phyloP scores from a whole-genome alignment of 2,329 filamentous ascomycete species.

The Claviceps sp. region DNA sequence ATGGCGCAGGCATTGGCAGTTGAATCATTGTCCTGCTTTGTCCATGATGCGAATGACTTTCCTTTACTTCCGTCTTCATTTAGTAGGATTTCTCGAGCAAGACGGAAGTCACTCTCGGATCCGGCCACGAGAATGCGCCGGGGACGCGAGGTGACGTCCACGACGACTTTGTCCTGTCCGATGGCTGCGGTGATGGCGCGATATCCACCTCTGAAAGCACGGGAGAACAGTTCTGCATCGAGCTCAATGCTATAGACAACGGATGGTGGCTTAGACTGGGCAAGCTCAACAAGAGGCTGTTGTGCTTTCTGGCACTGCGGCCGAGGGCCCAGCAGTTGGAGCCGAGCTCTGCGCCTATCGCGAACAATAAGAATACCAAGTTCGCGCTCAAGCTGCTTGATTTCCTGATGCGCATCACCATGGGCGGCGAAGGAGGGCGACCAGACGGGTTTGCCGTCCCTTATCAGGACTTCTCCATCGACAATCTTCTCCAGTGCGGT shows the following conservation, averaged over 20 bases:
- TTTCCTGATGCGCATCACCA: constrained; percentile 1
- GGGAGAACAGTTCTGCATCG: constrained; percentile 12
- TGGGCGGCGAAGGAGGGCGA: constrained; percentile 13
- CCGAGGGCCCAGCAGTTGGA: neutral
- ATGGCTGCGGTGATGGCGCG: constrained; percentile 13
- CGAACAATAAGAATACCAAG: neutral
- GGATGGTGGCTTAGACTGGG: neutral
- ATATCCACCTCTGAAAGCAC: constrained; percentile 21
- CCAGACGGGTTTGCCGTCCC: constrained; percentile 18
- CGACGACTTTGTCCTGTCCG: constrained; percentile 14
- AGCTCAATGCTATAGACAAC: constrained; percentile 14
- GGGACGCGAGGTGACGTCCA: constrained; percentile 19
- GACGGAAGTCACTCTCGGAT: constrained; percentile 6
- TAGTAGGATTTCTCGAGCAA: constrained; percentile 2
- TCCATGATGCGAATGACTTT: neutral
- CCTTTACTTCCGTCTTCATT: neutral
- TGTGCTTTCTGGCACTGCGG: neutral
- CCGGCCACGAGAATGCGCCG: constrained; percentile 18
- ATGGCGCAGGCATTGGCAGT: constrained; percentile 15
- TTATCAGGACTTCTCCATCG: constrained; percentile 16
- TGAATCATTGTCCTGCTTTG: neutral
- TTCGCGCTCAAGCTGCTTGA: neutral
- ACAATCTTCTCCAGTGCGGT: constrained; percentile 19
- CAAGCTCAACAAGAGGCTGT: neutral
- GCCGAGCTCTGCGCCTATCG: neutral